Conservation (phyloP, 345 rosid genomes). For the Luvunga scandens region DNA sequence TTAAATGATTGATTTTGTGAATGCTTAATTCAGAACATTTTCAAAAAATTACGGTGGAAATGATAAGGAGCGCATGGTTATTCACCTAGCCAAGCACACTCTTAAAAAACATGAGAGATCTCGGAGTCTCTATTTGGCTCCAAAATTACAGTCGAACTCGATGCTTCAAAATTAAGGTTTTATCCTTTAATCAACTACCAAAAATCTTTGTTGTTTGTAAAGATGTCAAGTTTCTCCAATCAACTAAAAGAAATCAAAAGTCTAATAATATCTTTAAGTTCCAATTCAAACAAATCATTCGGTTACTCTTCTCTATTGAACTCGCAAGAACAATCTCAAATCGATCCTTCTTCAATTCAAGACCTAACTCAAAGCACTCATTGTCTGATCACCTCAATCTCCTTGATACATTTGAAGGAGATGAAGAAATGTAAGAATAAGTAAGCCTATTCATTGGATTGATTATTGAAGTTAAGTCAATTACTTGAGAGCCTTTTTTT, state of each 20-base stretch:
- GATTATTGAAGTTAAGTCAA: background rate
- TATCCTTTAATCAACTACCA: background rate
- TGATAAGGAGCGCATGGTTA: background rate
- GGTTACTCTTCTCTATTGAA: constrained; percentile 40
- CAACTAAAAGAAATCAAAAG: constrained; percentile 37
- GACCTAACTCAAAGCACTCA: constrained; percentile 28
- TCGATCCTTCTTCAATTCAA: constrained; percentile 28
- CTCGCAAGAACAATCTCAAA: constrained; percentile 38
- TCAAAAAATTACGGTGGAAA: too few relatives aligned
- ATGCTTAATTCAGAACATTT: too few relatives aligned
- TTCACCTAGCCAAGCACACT: background rate
- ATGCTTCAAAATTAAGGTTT: background rate
- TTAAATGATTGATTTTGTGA: too few relatives aligned
- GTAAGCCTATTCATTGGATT: background rate
- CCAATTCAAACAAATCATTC: constrained; percentile 28
- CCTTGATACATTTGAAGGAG: constrained; percentile 27
- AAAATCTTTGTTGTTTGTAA: background rate
- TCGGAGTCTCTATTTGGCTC: constrained; percentile 12
- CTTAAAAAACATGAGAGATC: background rate
- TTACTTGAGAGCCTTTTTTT: background rate
- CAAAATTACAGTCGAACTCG: constrained; percentile 15
- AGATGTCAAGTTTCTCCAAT: constrained; percentile 28
- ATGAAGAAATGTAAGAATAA: constrained; percentile 45
- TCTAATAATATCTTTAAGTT: constrained; percentile 31
- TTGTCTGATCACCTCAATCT: constrained; percentile 20